Evolutionary conservation across 2,329 filamentous ascomycete species (phyloP).

Genomic region (Pseudogymnoascus sp.): DNA sequence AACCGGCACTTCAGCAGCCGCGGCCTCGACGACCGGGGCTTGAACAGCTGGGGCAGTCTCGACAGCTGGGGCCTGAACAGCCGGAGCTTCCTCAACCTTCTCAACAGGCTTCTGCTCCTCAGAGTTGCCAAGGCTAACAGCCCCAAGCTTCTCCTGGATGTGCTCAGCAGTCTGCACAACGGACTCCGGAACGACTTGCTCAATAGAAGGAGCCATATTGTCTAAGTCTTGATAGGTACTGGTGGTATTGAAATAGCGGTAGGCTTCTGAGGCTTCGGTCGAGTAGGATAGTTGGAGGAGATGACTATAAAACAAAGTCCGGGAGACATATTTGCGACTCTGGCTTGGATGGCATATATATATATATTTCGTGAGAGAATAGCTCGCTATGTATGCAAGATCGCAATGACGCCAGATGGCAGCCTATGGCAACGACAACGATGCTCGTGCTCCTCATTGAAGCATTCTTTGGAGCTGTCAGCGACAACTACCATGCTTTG

Average conservation of each 20-base stretch:
- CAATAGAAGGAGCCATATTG: conserved; percentile 4
- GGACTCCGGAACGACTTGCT: conserved; percentile 17
- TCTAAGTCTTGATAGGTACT: conserved; percentile 1
- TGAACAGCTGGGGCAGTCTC: not conserved
- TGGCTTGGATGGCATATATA: conserved; percentile 2
- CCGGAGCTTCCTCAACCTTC: conserved; percentile 14
- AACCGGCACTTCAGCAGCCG: not conserved
- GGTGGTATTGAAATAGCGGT: not conserved
- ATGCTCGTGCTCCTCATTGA: not conserved
- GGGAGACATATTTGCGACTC: conserved; percentile 2
- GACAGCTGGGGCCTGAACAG: conserved; percentile 15
- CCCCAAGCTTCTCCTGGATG: conserved; percentile 21
- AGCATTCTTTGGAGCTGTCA: not conserved
- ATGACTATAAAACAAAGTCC: conserved; percentile 8
- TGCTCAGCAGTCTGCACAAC: conserved; percentile 18
- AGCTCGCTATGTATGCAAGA: not conserved
- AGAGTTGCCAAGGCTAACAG: conserved; percentile 12
- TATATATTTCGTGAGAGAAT: conserved; percentile 2
- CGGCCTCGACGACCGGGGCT: not conserved
- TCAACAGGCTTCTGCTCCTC: conserved; percentile 10
- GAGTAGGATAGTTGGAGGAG: conserved; percentile 2
- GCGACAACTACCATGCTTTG: conserved; percentile 2
- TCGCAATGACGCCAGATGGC: conserved; percentile 1
- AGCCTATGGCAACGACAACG: not conserved
- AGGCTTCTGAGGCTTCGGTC: conserved; percentile 2